Evolutionary conservation across 2,329 filamentous ascomycete genomes (phyloP), one percentile per base, ranked within the genome.

Genomic region (Fonsecaea nubica): DNA sequence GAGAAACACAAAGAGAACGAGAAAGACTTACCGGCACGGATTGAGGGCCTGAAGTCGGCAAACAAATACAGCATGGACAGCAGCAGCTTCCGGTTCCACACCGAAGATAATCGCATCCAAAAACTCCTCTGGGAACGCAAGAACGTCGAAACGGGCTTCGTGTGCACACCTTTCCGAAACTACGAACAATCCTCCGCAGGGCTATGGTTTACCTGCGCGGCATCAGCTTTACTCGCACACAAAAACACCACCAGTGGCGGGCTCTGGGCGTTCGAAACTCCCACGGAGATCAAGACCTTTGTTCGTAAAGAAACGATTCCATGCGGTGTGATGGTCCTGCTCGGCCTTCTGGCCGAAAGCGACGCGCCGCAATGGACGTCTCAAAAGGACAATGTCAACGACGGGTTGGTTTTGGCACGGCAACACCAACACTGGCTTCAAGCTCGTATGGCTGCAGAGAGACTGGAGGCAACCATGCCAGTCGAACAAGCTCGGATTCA

Each of bases 281-380:
- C 74, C 5, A 30, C 65, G 4, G 66, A 73, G 10, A 68, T 75
- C 48, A 42, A 67, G 61, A 58, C 66, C 8, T 73, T 72, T 55
- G 64, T 68, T 13, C 68, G 69, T n/a, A 72, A 71, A 50, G 72
- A 75, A 59, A 69, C 71, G 3, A 66, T 75, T 8, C 74, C 74
- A 15, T 75, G 74, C 63, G 74, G 74, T 36, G 62, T 75, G 21
- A 72, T 76, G 71, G 74, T 75, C 5, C 57, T 74, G 9, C 70
- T 76, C 3, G 73, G 68, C 12, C 64, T 76, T 15, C 68, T 76
- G 36, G 60, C 68, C 21, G 67, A 72, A 55, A 68, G 68, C 35
- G 72, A 74, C n/a, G 65, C 74, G 3, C 72, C 74, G 12, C 71
- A 72, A 18, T 76, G 74, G 74, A 70, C 69, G 12, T 66, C 55